These are phyloP conservation scores for Mycena haematopus DNA, from an alignment of 768 basidiomycete species.

Conservation along the genomic window DNA sequence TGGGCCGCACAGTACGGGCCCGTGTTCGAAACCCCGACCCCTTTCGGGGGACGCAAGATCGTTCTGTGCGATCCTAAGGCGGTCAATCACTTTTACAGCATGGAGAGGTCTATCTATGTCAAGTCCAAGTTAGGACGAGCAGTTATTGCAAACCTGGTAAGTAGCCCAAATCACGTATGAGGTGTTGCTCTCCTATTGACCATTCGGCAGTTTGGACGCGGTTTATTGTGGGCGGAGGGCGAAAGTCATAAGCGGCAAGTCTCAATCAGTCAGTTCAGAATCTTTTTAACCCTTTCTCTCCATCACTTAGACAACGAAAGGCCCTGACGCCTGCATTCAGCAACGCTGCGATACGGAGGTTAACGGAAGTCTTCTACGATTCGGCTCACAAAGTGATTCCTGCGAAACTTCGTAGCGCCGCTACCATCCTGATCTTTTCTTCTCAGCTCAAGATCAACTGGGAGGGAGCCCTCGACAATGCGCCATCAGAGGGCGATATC, in stretches of 20 bases:
- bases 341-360: slow-evolving; percentile 45
- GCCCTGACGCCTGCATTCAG: slow-evolving; percentile 49
- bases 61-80: slow-evolving; percentile 36
- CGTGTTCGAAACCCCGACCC: slow-evolving; percentile 35
- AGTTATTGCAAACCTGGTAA: slow-evolving; percentile 35
- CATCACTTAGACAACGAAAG: slow-evolving; percentile 43
- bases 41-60: slow-evolving; percentile 20
- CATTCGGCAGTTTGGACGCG: slow-evolving; percentile 22
- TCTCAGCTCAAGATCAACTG: slow-evolving; percentile 23
- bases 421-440: not conserved
- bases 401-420: not conserved
- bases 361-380: slow-evolving; percentile 48
- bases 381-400: slow-evolving; percentile 46
- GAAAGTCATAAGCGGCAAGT: slow-evolving; percentile 34
- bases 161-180: not conserved
- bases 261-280: too few species aligned
- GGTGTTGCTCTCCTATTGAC: not conserved
- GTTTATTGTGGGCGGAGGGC: slow-evolving; percentile 30
- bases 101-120: slow-evolving; percentile 33
- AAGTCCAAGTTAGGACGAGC: slow-evolving; percentile 29
- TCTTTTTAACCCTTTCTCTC: too few species aligned
- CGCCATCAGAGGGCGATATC: slow-evolving; percentile 24
- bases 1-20: slow-evolving; percentile 42
- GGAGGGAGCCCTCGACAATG: slow-evolving; percentile 25
- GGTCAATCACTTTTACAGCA: slow-evolving; percentile 33